Base-by-base conservation (phyloP, 2,329 filamentous ascomycete species). In the Botrytis pseudocinerea region DNA sequence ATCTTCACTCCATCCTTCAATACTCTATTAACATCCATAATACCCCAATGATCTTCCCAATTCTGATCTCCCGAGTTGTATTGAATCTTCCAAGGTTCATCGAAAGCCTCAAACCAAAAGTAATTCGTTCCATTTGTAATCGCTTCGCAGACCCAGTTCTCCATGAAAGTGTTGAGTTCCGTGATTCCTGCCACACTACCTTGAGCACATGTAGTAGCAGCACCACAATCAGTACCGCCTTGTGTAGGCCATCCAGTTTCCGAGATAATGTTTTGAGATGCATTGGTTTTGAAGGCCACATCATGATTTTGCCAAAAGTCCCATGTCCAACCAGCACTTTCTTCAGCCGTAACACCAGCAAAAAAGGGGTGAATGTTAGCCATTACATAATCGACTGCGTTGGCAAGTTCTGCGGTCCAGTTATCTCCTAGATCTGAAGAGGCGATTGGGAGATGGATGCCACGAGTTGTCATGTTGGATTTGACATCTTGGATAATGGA, bases 361-460 rank as follows among this genome's bases (percentile, higher is more conserved):
- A 98, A 98, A 86, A 98, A 98, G 0, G 96, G 95, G 81, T 98
- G 96, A 71, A 98, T 93, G 80, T 98, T 98, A 77, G 93, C 92
- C 95, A 98, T 98, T 82, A 98, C 90, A 79, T 93, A 91, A 82
- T 98, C 95, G 60, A 93, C 92, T 69, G 89, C 86, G 6, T 83
- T 78, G 0, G 92, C 92, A 28, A 98, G 88, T 2, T 86, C 85
- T 0, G 86, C 79, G 4, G 90, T 91, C 95, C 95, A 98, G 79
- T 95, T 92, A 79, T 96, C 91, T 40, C 95, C 95, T 0, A 98
- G 86, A 81, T 98, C 95, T 0, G 93, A 94, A 0, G 94, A 97
- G 0, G 94, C 93, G 20, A 98, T 89, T 0, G 93, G 93, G 16
- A 98, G 85, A 65, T 73, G 83, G 78, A 95, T 88, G 28, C 86